Evolutionary conservation across 1,139 yeast species (phyloP), one percentile per base, ranked within the genome.

Genomic region (Candida tetrigidarum): DNA sequence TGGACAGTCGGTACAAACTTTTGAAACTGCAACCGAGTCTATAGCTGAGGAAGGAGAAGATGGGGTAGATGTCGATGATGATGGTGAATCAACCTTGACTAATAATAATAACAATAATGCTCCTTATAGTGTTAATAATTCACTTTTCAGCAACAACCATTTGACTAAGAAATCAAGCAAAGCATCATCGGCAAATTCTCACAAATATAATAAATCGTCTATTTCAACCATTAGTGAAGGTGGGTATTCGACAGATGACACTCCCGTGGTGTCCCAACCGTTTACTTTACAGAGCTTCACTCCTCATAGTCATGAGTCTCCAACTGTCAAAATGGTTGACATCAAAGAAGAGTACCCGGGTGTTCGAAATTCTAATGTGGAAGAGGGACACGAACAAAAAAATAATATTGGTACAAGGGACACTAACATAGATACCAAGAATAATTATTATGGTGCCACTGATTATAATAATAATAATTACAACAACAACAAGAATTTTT

Each of bases 231-330:
- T 52, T 9, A 50, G 56, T 18, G 55, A 51, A 20, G 58, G 56
- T 27, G 62, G 60, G 4, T 57, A 53, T 42, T 50, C 53, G 37
- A 51, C 59, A 22, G 56, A 53, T 43, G 67, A 51, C 19, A 61
- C 68, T 3, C 71, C 69, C 3, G 55, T 58, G 4, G 50, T 63
- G 38, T 52, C 57, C 14, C 62, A 58, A 41, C 63, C 66, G 12
- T 65, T 64, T 23, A 58, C 64, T 5, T 60, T 64, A 38, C 55
- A 56, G 37, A 56, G 55, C 32, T 50, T 51, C 27, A 57, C 54
- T 2, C 54, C 50, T 8, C 56, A 51, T 40, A 42, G 45, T 35
- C 37, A 40, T 33, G 47, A 50, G 26, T 51, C 55, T 4, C 56
- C 56, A 11, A 51, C 45, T 26, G 43, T 52, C 18, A 49, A 46